Conservation (phyloP, 192 early-diverging fungal species). For the Lunasporangiospora selenospora region DNA sequence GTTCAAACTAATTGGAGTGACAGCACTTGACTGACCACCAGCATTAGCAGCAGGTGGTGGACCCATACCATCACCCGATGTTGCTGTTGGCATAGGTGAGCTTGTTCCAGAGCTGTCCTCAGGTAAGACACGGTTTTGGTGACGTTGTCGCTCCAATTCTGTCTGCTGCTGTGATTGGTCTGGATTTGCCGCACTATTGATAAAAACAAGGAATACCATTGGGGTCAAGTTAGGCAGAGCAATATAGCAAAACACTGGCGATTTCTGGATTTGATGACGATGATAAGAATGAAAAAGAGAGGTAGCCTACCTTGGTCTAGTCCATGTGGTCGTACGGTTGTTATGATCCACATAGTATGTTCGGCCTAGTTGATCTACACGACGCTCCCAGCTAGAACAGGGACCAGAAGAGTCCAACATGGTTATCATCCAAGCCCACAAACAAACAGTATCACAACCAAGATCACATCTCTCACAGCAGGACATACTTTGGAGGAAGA, state of each 20-base stretch:
- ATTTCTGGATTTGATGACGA: slow-evolving; percentile 8
- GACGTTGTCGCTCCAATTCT: slow-evolving; percentile 78
- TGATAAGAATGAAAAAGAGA: slow-evolving; percentile 5
- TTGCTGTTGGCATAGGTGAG: slow-evolving; percentile 36
- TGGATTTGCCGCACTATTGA: slow-evolving; percentile 31
- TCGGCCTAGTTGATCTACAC: slow-evolving; percentile 91
- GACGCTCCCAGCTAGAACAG: slow-evolving; percentile 88
- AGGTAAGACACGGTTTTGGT: slow-evolving; percentile 85
- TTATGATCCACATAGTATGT: slow-evolving; percentile 99
- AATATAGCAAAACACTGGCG: slow-evolving; percentile 1
- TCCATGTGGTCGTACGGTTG: slow-evolving; percentile 96
- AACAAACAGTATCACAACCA: neutral
- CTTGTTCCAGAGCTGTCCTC: slow-evolving; percentile 59
- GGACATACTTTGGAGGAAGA: slow-evolving; percentile 52
- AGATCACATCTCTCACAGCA: neutral
- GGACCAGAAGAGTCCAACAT: neutral
- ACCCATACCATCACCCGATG: neutral
- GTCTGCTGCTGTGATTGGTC: slow-evolving; percentile 58
- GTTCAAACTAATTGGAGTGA: slow-evolving; percentile 47
- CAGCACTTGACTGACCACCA: slow-evolving; percentile 31
- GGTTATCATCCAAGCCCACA: slow-evolving; percentile 24
- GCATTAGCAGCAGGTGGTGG: slow-evolving; percentile 19
- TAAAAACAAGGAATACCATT: neutral
- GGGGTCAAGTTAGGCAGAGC: no score
- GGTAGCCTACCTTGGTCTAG: slow-evolving; percentile 50